Percentiles rank a stretch among this genome's conserved stretches.
phyloP scores from a whole-genome alignment of 2,329 filamentous ascomycete genomes.

The Aspergillus persii region DNA sequence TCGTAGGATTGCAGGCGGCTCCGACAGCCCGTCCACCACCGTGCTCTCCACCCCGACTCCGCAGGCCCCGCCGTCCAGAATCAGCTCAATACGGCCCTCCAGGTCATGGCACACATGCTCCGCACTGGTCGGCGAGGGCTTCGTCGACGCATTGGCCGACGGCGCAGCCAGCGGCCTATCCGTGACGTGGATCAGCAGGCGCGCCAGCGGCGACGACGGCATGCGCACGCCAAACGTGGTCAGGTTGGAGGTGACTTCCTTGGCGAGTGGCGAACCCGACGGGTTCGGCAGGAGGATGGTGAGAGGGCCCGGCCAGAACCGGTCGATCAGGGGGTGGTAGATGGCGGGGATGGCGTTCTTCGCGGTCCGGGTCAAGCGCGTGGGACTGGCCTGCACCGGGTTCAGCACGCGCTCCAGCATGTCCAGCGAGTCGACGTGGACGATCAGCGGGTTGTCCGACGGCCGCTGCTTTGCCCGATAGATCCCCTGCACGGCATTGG shows the following conservation, averaged over 20 bases:
- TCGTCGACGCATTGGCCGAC: slow-evolving; percentile 91
- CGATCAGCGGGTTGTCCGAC: slow-evolving; percentile 91
- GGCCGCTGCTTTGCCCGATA: slow-evolving; percentile 87
- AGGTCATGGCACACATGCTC: slow-evolving; percentile 87
- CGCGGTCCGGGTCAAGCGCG: slow-evolving; percentile 30
- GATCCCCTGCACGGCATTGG: slow-evolving; percentile 81
- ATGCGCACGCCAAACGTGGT: slow-evolving; percentile 85
- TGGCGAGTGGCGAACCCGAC: slow-evolving; percentile 66
- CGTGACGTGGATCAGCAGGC: slow-evolving; percentile 78
- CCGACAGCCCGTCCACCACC: slow-evolving; percentile 84
- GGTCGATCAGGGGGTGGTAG: slow-evolving; percentile 73
- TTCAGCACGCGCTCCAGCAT: slow-evolving; percentile 68
- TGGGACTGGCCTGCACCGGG: slow-evolving; percentile 27
- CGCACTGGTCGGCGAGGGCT: slow-evolving; percentile 86
- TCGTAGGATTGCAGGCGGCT: slow-evolving; percentile 76
- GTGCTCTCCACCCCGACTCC: slow-evolving; percentile 93
- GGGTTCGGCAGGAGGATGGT: slow-evolving; percentile 86
- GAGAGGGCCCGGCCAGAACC: slow-evolving; percentile 92
- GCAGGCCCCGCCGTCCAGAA: slow-evolving; percentile 85
- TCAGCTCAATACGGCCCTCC: slow-evolving; percentile 74
- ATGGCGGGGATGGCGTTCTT: slow-evolving; percentile 61
- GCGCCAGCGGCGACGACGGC: slow-evolving; percentile 79
- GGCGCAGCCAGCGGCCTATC: slow-evolving; percentile 82
- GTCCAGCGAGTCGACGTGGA: slow-evolving; percentile 78
- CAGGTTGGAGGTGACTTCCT: slow-evolving; percentile 88